Evolutionary conservation across 2,329 filamentous ascomycete species (phyloP).

Genomic region (Curvularia eragrostidis): DNA sequence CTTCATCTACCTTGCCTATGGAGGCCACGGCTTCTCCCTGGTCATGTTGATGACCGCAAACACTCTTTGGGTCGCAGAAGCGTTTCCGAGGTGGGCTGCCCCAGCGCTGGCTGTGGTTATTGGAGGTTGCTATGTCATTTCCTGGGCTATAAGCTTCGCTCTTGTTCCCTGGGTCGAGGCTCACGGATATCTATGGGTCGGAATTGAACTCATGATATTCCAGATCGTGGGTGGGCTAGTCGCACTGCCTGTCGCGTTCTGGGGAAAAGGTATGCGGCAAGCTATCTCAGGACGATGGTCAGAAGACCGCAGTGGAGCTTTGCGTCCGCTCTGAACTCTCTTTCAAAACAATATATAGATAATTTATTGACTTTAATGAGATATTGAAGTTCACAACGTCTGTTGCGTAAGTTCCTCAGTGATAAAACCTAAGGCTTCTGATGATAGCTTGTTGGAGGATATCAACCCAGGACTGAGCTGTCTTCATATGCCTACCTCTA

Average conservation of each 20-base stretch:
- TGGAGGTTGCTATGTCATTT: constrained; percentile 33
- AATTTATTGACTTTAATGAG: background rate
- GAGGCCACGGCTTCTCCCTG: constrained; percentile 39
- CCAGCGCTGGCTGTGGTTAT: constrained; percentile 36
- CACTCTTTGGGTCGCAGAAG: constrained; percentile 43
- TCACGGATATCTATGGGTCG: constrained; percentile 38
- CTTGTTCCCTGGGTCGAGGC: constrained; percentile 33
- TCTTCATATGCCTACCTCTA: too few species aligned
- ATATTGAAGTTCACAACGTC: background rate
- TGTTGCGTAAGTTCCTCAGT: background rate
- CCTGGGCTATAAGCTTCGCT: constrained; percentile 34
- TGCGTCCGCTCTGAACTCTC: constrained; percentile 28
- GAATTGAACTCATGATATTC: constrained; percentile 47
- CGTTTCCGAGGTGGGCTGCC: constrained; percentile 44
- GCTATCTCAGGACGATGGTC: constrained; percentile 39
- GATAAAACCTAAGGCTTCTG: too few species aligned
- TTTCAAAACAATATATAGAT: background rate
- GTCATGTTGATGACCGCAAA: constrained; percentile 33
- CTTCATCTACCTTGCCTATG: constrained; percentile 36
- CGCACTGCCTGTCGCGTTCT: constrained; percentile 39
- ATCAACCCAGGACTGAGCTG: too few species aligned
- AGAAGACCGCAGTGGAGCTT: constrained; percentile 34
- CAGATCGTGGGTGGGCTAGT: constrained; percentile 41
- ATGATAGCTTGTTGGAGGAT: too few species aligned
- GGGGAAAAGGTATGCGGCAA: constrained; percentile 39